Conservation (phyloP, 2,329 filamentous ascomycete genomes). For the Paecilomyces fulvus region DNA sequence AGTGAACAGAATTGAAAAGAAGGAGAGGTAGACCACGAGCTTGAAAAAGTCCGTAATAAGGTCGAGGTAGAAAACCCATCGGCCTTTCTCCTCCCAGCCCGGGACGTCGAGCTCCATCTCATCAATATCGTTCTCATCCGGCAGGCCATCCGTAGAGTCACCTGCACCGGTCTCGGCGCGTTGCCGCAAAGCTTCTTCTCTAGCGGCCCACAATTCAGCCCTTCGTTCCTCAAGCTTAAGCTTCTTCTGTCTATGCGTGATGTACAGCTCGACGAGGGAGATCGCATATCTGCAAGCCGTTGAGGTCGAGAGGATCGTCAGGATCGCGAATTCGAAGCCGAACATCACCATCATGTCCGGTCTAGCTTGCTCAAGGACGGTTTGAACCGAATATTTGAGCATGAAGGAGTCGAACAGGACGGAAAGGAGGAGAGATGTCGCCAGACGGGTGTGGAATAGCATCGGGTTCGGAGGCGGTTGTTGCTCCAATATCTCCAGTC, state of each 20-base stretch:
- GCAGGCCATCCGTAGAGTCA: constrained; percentile 38
- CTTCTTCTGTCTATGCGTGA: constrained; percentile 65
- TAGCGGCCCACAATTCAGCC: constrained; percentile 52
- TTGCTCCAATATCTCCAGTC: constrained; percentile 90
- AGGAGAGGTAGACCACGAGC: constrained; percentile 76
- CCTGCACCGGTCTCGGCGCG: constrained; percentile 28
- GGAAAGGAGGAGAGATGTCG: constrained; percentile 68
- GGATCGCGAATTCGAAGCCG: constrained; percentile 88
- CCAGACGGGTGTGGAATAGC: constrained; percentile 77
- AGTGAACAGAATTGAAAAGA: constrained; percentile 85
- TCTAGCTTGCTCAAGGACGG: constrained; percentile 77
- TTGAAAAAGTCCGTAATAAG: constrained; percentile 84
- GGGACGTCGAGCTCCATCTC: constrained; percentile 93
- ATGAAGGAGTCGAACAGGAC: constrained; percentile 72
- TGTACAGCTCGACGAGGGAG: constrained; percentile 66
- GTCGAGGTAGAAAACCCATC: constrained; percentile 84
- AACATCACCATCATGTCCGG: constrained; percentile 99
- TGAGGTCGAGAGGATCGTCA: constrained; percentile 70
- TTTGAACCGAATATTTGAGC: constrained; percentile 70
- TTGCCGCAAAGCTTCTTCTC: constrained; percentile 39
- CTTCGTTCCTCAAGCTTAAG: constrained; percentile 61
- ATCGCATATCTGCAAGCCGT: constrained; percentile 72
- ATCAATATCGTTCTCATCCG: constrained; percentile 67
- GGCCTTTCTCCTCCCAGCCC: constrained; percentile 92
- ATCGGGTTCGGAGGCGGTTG: constrained; percentile 83